Percentiles rank a stretch among this genome's conserved stretches.
phyloP scores from a whole-genome alignment of 179 eudicot genomes.

The Vitellaria paradoxa region DNA sequence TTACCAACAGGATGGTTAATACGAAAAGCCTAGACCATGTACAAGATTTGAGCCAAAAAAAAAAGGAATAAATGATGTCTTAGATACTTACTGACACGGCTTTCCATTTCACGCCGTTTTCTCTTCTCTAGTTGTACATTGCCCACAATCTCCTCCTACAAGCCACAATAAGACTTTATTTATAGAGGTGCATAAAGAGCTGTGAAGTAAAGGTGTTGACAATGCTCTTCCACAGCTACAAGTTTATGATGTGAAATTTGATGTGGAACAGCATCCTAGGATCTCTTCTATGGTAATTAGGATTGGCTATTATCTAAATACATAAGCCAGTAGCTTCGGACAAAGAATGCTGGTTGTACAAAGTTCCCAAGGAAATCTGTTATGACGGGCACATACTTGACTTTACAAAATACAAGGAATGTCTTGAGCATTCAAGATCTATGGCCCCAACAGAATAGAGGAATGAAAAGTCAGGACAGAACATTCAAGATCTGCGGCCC shows the following conservation, averaged over 20 bases:
- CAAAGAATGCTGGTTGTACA: background rate
- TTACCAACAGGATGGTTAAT: background rate
- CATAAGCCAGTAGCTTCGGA: background rate
- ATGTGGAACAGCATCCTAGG: background rate
- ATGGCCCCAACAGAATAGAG: background rate
- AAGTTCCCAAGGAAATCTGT: background rate
- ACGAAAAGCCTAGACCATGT: constrained; percentile 7
- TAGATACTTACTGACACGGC: constrained; percentile 59
- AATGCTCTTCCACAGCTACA: background rate
- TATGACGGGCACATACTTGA: background rate
- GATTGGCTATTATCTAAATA: background rate
- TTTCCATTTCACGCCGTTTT: constrained; percentile 56
- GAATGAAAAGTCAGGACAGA: background rate
- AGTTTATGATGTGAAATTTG: background rate
- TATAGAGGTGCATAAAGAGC: background rate
- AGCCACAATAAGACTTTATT: background rate
- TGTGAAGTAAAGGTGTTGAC: background rate
- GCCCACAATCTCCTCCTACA: constrained; percentile 65
- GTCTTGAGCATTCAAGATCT: background rate
- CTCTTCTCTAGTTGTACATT: constrained; percentile 41
- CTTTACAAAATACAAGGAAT: background rate
- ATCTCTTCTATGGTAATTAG: background rate
- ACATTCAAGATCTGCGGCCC: background rate
- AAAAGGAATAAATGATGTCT: background rate
- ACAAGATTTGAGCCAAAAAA: background rate